Evolutionary conservation across 2,329 filamentous ascomycete genomes (phyloP), one percentile per base, ranked within the genome.

Genomic region (Diplocarpon rosae): DNA sequence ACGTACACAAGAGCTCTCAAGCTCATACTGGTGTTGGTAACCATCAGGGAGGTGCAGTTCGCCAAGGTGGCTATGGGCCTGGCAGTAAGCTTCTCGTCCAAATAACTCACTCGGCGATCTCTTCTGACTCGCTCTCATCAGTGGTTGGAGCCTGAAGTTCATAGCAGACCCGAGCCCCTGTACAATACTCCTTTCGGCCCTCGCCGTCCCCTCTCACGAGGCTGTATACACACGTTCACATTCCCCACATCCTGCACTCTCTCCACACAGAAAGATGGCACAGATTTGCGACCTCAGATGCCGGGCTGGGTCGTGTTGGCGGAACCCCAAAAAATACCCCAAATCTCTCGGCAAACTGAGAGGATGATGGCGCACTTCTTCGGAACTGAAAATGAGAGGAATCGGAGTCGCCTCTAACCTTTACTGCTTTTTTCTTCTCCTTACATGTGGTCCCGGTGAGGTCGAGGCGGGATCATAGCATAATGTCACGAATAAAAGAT

Each of bases 41-140:
- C 15, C n/a, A 14, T 3, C 53, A 55, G 52, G 49, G 47, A 14
- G 47, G 49, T 29, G 37, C 54, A 11, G 53, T 58, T 45, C 55
- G 60, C 7, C 58, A 62, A 29, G 56, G 53, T 37, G 72, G 68
- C 58, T 78, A 77, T 55, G 72, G 75, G 24, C 69, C 74, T 44
- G 74, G 74, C 43, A 75, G 33, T 35, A 35, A 35, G 33, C 15
- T 17, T 35, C 33, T 15, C n/a, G 33, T 12, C 5, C n/a, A 3
- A 32, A 4, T 32, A 12, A 32, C 33, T 35, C 11, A 35, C 33
- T 35, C 33, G 13, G 15, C 30, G 33, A 10, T 16, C 4, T 35
- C 33, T 35, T 24, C 20, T 24, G 20, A 24, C 20, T 24, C 20
- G 20, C 20, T 7, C 20, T 24, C 7, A 4, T 24, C 7, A 35